These are phyloP conservation scores for Adansonia gregorii DNA, from an alignment of 441 rosid genomes.

Conservation along the genomic window DNA sequence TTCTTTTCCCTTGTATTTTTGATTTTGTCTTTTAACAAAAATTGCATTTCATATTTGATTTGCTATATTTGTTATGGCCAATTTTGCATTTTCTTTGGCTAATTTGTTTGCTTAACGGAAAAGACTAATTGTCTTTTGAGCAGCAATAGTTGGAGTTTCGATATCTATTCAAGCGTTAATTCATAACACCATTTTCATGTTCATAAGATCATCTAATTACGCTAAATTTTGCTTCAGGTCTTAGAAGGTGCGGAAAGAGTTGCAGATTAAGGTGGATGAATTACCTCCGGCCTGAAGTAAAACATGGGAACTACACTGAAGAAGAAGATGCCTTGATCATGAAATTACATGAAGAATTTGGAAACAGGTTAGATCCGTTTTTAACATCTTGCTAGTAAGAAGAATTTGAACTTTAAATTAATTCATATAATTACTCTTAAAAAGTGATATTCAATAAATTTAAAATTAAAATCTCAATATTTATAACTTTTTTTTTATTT, in stretches of 20 bases:
- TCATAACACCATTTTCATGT: not conserved
- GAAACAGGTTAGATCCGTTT: constrained; percentile 51
- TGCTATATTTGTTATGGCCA: not conserved
- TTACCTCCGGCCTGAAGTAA: constrained; percentile 57
- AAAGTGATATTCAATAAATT: too few species aligned
- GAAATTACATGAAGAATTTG: constrained; percentile 43
- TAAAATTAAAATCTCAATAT: too few species aligned
- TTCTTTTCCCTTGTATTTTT: not conserved
- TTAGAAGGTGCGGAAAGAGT: constrained; percentile 66
- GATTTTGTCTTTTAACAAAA: not conserved
- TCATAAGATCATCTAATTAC: not conserved
- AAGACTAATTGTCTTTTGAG: not conserved
- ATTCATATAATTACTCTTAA: too few species aligned
- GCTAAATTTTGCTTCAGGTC: constrained; percentile 36
- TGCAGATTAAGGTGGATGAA: constrained; percentile 70
- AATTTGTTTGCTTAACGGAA: not conserved
- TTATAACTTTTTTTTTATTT: too few species aligned
- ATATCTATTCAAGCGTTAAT: not conserved
- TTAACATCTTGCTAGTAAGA: not conserved
- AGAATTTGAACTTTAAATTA: too few species aligned
- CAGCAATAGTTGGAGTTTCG: not conserved
- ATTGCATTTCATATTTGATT: not conserved
- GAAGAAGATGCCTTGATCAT: constrained; percentile 57
- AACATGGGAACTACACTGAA: constrained; percentile 49
- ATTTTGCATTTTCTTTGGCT: not conserved